A percentile compares a stretch with the other conserved stretches of the same genome.
Evolutionary conservation across 805 yeast genomes (phyloP).

Genomic region (Metschnikowia henanensis): DNA sequence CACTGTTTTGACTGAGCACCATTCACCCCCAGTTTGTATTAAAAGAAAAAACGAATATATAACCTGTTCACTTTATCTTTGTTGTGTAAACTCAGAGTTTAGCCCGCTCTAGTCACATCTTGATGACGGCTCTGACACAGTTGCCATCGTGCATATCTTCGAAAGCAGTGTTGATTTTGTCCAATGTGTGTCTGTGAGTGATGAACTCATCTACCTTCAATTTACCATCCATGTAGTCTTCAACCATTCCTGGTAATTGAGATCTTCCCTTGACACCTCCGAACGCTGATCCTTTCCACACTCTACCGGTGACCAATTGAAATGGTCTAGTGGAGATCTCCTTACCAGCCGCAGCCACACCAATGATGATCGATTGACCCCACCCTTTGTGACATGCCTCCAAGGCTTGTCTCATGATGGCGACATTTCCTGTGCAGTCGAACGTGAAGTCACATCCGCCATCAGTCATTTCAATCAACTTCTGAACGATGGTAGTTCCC

Average conservation of each 20-base stretch:
- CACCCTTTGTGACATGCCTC: conserved; percentile 99
- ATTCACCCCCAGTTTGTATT: too few relatives aligned
- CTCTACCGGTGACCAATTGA: conserved; percentile 98
- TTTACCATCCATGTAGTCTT: conserved; percentile 77
- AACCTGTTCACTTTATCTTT: too few relatives aligned
- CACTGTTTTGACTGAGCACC: too few relatives aligned
- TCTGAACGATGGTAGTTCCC: conserved; percentile 76
- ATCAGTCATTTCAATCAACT: conserved; percentile 85
- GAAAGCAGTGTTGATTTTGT: conserved; percentile 82
- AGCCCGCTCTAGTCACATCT: conserved; percentile 31
- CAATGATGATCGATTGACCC: conserved; percentile 95
- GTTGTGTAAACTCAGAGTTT: conserved; percentile 5
- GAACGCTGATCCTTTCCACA: conserved; percentile 99
- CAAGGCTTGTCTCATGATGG: conserved; percentile 93
- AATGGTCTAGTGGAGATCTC: conserved; percentile 97
- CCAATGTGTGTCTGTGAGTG: conserved; percentile 82
- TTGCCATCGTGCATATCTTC: conserved; percentile 94
- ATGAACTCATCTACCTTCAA: conserved; percentile 93
- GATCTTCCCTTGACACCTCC: conserved; percentile 99
- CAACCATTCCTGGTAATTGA: conserved; percentile 88
- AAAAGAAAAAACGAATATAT: too few relatives aligned
- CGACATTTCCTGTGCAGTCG: conserved; percentile 96
- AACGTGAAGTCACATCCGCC: conserved; percentile 97
- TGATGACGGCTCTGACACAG: conserved; percentile 89
- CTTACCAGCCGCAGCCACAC: conserved; percentile 98